A percentile compares a stretch with the other conserved stretches of the same genome.
phyloP scores from a whole-genome alignment of 257 asterid genomes.

The Solanum sejunctum region DNA sequence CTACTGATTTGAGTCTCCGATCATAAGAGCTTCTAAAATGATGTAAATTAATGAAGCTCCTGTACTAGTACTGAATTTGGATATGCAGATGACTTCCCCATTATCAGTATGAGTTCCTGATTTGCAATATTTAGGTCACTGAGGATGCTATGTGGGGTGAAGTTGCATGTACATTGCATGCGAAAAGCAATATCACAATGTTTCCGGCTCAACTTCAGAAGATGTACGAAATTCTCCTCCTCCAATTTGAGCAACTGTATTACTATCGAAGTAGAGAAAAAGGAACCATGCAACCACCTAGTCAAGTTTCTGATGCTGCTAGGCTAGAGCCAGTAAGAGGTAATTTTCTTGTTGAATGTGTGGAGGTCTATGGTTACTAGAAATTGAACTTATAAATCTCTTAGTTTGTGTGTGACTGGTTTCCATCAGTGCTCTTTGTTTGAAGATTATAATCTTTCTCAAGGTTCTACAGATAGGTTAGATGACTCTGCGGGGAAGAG shows the following conservation, averaged over 20 bases:
- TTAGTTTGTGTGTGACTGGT: neutral
- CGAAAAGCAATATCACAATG: slow-evolving; percentile 8
- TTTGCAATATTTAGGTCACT: slow-evolving; percentile 29
- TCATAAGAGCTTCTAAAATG: neutral
- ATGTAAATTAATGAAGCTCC: neutral
- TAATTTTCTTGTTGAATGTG: neutral
- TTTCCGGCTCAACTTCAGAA: slow-evolving; percentile 42
- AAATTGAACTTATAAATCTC: neutral
- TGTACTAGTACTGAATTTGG: neutral
- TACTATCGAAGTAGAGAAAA: slow-evolving; percentile 25
- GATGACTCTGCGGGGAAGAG: slow-evolving; percentile 22
- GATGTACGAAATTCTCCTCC: slow-evolving; percentile 35
- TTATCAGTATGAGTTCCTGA: neutral
- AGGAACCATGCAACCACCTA: slow-evolving; percentile 16
- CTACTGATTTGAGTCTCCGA: neutral
- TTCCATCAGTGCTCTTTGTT: neutral
- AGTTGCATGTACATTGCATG: slow-evolving; percentile 29
- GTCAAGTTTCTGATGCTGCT: slow-evolving; percentile 9
- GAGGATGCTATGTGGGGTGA: slow-evolving; percentile 58
- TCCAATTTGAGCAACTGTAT: slow-evolving; percentile 50
- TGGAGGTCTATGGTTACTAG: neutral
- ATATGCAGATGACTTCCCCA: neutral
- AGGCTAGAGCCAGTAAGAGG: neutral
- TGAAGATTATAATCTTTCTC: neutral
- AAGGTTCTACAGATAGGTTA: neutral